These are phyloP conservation scores for Diplotaxis tenuifolia DNA, from an alignment of 345 rosid genomes.

Conservation along the genomic window DNA sequence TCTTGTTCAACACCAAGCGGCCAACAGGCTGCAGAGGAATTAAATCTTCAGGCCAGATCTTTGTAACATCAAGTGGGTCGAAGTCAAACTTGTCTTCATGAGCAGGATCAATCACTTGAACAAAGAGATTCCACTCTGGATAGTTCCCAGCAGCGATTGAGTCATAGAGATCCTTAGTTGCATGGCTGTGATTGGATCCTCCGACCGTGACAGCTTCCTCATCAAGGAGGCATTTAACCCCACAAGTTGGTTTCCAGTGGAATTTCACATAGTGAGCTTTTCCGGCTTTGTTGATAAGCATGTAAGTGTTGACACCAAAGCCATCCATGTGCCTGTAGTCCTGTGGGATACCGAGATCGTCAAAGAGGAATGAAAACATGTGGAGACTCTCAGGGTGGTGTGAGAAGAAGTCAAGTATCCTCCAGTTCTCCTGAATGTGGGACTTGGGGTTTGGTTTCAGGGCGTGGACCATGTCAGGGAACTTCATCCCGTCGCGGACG, in stretches of 20 bases:
- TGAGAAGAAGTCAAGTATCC: constrained; percentile 89
- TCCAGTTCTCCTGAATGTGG: constrained; percentile 95
- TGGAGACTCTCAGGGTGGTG: constrained; percentile 92
- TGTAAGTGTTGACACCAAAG: constrained; percentile 80
- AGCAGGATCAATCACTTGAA: constrained; percentile 86
- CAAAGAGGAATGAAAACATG: constrained; percentile 85
- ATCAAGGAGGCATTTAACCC: constrained; percentile 73
- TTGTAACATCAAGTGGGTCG: constrained; percentile 95
- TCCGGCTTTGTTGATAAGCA: constrained; percentile 84
- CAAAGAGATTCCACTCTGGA: constrained; percentile 87
- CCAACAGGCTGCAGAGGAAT: constrained; percentile 95
- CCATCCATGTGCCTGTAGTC: constrained; percentile 99
- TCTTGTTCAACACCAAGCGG: constrained; percentile 90
- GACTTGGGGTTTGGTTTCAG: constrained; percentile 97
- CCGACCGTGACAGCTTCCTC: constrained; percentile 89
- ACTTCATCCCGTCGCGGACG: constrained; percentile 90
- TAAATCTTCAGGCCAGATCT: constrained; percentile 97
- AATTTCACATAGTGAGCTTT: constrained; percentile 81
- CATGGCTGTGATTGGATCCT: constrained; percentile 96
- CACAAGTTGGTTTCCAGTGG: constrained; percentile 98
- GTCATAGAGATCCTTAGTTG: constrained; percentile 88
- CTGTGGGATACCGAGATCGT: constrained; percentile 87
- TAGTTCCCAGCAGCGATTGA: constrained; percentile 89
- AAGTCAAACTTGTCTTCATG: constrained; percentile 78
- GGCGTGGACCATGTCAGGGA: constrained; percentile 93